These are phyloP conservation scores for Fraxinus cuspidata DNA, from an alignment of 257 asterid genomes.

Conservation along the genomic window DNA sequence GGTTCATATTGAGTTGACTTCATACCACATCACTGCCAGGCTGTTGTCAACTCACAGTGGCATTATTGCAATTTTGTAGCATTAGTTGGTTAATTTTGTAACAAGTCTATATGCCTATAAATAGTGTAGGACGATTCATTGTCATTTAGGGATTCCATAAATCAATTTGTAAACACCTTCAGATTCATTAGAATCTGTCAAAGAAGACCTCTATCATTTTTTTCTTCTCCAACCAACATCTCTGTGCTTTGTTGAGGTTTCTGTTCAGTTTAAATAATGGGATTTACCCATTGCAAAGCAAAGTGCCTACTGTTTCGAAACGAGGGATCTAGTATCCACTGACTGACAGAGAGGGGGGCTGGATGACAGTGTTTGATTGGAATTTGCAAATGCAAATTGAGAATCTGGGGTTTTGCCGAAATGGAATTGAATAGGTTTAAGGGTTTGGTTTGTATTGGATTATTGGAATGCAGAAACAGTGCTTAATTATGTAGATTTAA, in stretches of 20 bases:
- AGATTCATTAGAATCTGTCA: background rate
- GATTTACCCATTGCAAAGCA: background rate
- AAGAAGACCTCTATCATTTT: background rate
- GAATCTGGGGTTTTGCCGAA: background rate
- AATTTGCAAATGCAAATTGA: background rate
- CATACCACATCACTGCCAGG: background rate
- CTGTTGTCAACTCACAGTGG: background rate
- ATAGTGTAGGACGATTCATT: background rate
- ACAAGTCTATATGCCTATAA: background rate
- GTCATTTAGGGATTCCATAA: background rate
- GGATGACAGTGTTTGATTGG: background rate
- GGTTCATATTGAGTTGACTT: background rate
- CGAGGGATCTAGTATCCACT: background rate
- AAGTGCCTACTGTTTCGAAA: background rate
- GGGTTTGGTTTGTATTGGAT: background rate
- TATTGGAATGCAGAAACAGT: background rate
- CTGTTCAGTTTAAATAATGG: background rate
- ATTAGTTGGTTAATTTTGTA: background rate
- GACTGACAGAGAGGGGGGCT: background rate
- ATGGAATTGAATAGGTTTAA: background rate
- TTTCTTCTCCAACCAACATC: background rate
- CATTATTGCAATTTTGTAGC: background rate
- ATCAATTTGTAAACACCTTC: background rate
- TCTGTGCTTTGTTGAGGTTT: background rate
- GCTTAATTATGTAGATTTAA: background rate